phyloP scores from a whole-genome alignment of 2,329 filamentous ascomycete genomes.

The Chaetomium sp. region DNA sequence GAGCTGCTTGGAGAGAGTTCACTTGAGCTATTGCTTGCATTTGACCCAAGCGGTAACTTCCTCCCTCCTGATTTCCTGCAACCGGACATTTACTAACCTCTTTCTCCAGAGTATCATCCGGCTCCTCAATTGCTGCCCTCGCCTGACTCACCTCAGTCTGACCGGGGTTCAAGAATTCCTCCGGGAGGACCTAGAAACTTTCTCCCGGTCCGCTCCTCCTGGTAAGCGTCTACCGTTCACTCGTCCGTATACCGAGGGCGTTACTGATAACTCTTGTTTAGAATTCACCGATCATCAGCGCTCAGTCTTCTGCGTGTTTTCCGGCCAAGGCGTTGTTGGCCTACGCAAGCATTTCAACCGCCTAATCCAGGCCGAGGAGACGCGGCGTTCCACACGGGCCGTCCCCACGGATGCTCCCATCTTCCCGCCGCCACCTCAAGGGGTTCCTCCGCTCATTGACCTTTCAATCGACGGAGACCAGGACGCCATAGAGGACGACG shows the following conservation, averaged over 20 bases:
- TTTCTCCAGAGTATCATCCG: constrained; percentile 76
- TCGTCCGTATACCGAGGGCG: too few species aligned
- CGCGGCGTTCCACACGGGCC: background rate
- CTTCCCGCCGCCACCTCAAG: constrained; percentile 12
- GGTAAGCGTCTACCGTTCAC: constrained; percentile 49
- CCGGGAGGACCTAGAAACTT: constrained; percentile 77
- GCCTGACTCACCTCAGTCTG: constrained; percentile 89
- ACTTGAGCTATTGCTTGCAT: constrained; percentile 91
- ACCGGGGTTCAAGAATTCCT: constrained; percentile 93
- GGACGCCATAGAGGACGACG: constrained; percentile 37
- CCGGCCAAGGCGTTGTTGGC: constrained; percentile 75
- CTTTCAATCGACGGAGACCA: constrained; percentile 30
- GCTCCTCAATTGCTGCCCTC: constrained; percentile 86
- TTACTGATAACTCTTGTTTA: constrained; percentile 40
- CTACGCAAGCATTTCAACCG: constrained; percentile 77
- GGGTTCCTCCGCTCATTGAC: constrained; percentile 19
- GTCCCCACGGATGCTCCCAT: background rate
- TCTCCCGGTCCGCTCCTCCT: constrained; percentile 81
- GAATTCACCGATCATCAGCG: constrained; percentile 97
- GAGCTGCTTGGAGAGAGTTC: constrained; percentile 83
- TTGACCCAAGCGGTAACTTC: constrained; percentile 73
- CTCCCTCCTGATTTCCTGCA: too few species aligned
- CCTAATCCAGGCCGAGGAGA: background rate
- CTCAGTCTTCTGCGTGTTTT: constrained; percentile 97
- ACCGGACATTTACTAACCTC: constrained; percentile 33